Evolutionary conservation across 192 early-diverging fungal genomes (phyloP).

Genomic region (Endogone sp.): DNA sequence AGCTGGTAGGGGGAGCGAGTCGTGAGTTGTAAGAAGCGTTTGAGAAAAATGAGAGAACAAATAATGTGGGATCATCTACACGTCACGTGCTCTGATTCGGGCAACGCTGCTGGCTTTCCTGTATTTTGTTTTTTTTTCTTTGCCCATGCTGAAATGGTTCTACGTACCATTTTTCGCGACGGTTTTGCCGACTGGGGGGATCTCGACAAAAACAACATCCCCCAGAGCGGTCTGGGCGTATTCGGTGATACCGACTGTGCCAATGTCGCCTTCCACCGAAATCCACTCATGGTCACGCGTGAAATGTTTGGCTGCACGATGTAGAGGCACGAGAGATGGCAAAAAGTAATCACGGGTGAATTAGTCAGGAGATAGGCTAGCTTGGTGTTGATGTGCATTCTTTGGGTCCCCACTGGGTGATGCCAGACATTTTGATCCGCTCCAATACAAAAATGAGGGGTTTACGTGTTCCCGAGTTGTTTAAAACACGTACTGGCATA

Average conservation of each 20-base stretch:
- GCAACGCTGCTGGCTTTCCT: no score
- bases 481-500: neutral
- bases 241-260: constrained; percentile 88
- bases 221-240: constrained; percentile 89
- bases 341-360: neutral
- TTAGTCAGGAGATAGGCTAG: neutral
- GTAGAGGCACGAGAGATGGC: no score
- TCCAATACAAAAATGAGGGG: no score
- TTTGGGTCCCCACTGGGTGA: no score
- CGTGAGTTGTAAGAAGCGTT: neutral
- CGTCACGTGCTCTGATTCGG: neutral
- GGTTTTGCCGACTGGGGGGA: constrained; percentile 63
- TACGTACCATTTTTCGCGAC: constrained; percentile 60
- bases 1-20: no score
- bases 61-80: constrained; percentile 4
- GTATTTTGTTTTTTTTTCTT: no score
- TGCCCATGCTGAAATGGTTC: no score
- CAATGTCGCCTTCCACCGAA: constrained; percentile 64
- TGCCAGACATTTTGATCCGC: no score
- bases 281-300: constrained; percentile 95
- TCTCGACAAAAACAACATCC: constrained; percentile 92
- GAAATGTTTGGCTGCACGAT: constrained; percentile 66
- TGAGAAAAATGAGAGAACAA: constrained; percentile 1
- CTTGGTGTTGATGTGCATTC: no score
- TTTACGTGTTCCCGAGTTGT: no score